These are phyloP conservation scores for Syzygium syzygioides DNA, from an alignment of 441 rosid genomes.

Conservation along the genomic window DNA sequence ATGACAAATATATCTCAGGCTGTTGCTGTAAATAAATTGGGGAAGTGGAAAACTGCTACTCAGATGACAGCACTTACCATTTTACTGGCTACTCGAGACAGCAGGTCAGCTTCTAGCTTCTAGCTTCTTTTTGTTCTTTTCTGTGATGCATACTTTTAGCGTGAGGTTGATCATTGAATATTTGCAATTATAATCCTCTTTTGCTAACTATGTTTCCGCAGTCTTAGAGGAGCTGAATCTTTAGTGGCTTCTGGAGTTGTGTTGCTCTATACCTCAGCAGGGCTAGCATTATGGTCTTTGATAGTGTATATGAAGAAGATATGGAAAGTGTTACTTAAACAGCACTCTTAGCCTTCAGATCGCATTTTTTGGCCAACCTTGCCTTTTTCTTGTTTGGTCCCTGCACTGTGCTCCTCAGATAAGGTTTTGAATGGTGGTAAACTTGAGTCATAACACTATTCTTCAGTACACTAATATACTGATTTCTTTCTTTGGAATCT, in stretches of 20 bases:
- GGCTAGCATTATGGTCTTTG: slow-evolving; percentile 83
- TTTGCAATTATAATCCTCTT: background rate
- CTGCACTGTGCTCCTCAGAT: background rate
- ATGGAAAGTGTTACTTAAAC: slow-evolving; percentile 66
- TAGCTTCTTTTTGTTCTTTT: background rate
- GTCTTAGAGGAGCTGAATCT: slow-evolving; percentile 49
- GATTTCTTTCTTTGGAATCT: background rate
- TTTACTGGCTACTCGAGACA: slow-evolving; percentile 78
- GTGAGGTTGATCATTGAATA: background rate
- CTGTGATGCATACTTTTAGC: background rate
- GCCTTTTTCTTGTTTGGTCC: background rate
- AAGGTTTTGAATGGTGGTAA: background rate
- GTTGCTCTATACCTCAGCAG: slow-evolving; percentile 85
- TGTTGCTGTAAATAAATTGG: slow-evolving; percentile 93
- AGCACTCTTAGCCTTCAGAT: slow-evolving; percentile 18
- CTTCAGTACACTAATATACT: background rate
- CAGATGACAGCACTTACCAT: slow-evolving; percentile 91
- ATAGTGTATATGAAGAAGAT: slow-evolving; percentile 81
- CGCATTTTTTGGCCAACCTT: background rate
- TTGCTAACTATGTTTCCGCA: slow-evolving; percentile 15
- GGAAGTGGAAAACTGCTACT: slow-evolving; percentile 97
- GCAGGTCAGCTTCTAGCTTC: slow-evolving; percentile 31
- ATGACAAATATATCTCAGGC: slow-evolving; percentile 41
- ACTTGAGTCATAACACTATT: background rate
- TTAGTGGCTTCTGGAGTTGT: slow-evolving; percentile 55